A percentile compares a stretch with the other conserved stretches of the same genome.
Evolutionary conservation across 1,284 basidiomycete genomes (phyloP).

Genomic region (Pseudozyma tsukubaensis): DNA sequence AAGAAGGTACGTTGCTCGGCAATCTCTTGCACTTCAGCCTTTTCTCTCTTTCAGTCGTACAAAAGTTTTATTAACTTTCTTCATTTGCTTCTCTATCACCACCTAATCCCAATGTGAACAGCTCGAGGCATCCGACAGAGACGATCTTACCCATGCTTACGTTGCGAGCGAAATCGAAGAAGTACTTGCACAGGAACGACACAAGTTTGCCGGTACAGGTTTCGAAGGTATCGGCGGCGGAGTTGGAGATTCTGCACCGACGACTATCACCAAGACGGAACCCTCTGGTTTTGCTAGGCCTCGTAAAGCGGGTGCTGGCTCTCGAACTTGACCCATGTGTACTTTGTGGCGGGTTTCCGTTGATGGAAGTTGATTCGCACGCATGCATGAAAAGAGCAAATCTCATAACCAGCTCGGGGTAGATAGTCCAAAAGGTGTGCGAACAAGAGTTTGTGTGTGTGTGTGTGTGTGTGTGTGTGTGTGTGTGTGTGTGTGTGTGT

Average conservation of each 20-base stretch:
- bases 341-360: too few relatives aligned
- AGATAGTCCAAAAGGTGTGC: too few relatives aligned
- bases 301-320: slow-evolving; percentile 35
- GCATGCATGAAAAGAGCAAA: too few relatives aligned
- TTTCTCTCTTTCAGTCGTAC: neutral
- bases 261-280: slow-evolving; percentile 17
- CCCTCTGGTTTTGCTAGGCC: slow-evolving; percentile 32
- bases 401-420: too few relatives aligned
- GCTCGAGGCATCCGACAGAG: slow-evolving; percentile 42
- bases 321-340: slow-evolving; percentile 10
- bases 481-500: too few relatives aligned
- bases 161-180: slow-evolving; percentile 38
- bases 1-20: slow-evolving; percentile 42
- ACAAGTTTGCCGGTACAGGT: slow-evolving; percentile 41
- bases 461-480: too few relatives aligned
- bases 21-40: too few relatives aligned
- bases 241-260: slow-evolving; percentile 9
- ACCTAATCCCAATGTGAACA: neutral
- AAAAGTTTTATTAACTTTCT: neutral
- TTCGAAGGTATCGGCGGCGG: slow-evolving; percentile 10
- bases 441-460: too few relatives aligned
- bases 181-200: slow-evolving; percentile 31
- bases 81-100: neutral
- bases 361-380: too few relatives aligned
- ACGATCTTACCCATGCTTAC: slow-evolving; percentile 33